Evolutionary conservation across 768 basidiomycete genomes (phyloP), one percentile per base, ranked within the genome.

Genomic region (Lentinula raphanica): DNA sequence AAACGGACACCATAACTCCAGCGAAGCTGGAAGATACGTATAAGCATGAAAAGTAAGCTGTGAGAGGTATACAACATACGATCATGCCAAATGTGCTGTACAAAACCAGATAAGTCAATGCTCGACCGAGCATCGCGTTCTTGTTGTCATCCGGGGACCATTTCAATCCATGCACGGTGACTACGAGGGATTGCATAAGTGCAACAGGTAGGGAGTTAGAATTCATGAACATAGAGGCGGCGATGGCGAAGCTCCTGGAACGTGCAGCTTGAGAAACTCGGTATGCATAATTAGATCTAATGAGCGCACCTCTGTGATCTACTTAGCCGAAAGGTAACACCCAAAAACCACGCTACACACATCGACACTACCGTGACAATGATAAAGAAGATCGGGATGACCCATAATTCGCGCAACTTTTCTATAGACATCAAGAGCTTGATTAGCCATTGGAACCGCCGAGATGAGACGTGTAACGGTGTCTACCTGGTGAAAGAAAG

Each of bases 71-170:
- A 54, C 19, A 29, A 79, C 88, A 64, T 66, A 94, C 91, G 66
- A 98, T 85, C 94, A 96, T 96, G 44, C 97, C 97, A 31, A 98
- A 79, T 0, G 95, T 97, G 59, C 91, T 94, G 69, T 95, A 95
- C 21, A 98, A 78, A 6, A 97, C 92, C 45, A 96, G 81, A 67
- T 96, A 95, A 0, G 89, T 90, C 57, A 96, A 74, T 0, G 92
- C 93, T 7, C 97, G 82, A 29, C 95, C 95, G 29, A 98, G 80
- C 91, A 96, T 98, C 23, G 87, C 85, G 62, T 95, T 81, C 63
- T 84, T 79, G 66, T 84, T 90, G 68, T 98, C 95, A 56, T 90
- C 83, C 3, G 74, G 61, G 8, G 79, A 87, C 92, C 94, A 94
- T 65, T 88, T 89, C 31, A 96, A 78, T 4, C 84, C 85, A 0